Base-by-base conservation (phyloP, 1,284 basidiomycete genomes). In the Puccinia polysora region DNA sequence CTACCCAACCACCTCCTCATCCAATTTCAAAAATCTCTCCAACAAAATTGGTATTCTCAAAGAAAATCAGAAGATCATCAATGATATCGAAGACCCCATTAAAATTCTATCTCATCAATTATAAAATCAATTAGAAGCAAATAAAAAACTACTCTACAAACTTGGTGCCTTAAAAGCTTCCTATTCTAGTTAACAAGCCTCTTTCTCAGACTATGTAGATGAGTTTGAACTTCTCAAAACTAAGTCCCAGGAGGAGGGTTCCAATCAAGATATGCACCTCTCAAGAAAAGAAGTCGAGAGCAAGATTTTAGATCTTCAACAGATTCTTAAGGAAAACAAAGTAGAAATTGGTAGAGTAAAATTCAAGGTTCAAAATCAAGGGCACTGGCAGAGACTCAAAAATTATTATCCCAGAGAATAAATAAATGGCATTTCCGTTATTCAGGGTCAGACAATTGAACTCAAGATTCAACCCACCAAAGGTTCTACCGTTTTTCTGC, bases 131-230 rank as follows among this genome's bases (percentile, higher is more conserved):
- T 28, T 69, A 20, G 65, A 69, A 49, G 30, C 43, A 36, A 69
- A 69, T 30, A 55, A 69, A 36, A 69, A 69, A 69, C 50, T 69
- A 34, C 53, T 69, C n/a, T 50, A 56, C 20, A 55, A 69, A 30
- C 30, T 69, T 23, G 65, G 32, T 23, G 52, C 50, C 25, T 69
- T 69, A 38, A 43, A 55, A 49, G 53, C 65, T 36, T 38, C 65
- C 0, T 59, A 69, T 69, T 53, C 65, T 59, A 49, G 40, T 18
- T 45, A 58, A 10, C 45, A 38, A 45, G 58, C 65, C 0, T 56
- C 53, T 18, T 69, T 25, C 25, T 25, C 30, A 40, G 65, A 69
- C 34, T 36, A 58, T n/a, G 45, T 58, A 6, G 65, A 69, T 59
- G 65, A 69, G n/a, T 58, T 69, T 40, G 55, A 56, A 43, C 32